phyloP scores from a whole-genome alignment of 192 early-diverging fungal genomes.

The Cetraspora pellucida region DNA sequence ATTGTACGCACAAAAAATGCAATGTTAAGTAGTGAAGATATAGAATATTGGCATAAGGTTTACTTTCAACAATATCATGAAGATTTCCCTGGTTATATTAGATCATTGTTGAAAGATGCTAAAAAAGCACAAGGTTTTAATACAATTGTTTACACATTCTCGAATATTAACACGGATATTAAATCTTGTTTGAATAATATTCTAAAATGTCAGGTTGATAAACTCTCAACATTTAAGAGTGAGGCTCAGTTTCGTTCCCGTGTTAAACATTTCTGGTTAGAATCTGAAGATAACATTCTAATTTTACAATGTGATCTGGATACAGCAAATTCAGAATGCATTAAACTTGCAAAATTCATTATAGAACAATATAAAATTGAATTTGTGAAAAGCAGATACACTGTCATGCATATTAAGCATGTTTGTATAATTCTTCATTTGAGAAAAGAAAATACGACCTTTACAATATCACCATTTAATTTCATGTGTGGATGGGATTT shows the following conservation, averaged over 20 bases:
- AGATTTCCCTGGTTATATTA: conserved; percentile 6
- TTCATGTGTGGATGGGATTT: conserved; percentile 32
- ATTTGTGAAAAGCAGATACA: not conserved
- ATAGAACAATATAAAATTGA: conserved; percentile 29
- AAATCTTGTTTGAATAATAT: not conserved
- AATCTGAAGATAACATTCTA: conserved; percentile 13
- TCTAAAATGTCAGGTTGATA: conserved; percentile 20
- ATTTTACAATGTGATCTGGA: conserved; percentile 27
- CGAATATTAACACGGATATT: conserved; percentile 5
- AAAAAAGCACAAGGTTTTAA: not conserved
- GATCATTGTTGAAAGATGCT: not conserved
- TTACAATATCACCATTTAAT: not conserved
- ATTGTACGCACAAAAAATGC: conserved; percentile 23
- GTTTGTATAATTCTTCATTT: conserved; percentile 34
- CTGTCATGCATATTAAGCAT: not conserved
- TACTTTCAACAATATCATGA: conserved; percentile 30
- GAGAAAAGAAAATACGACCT: not conserved
- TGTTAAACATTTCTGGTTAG: conserved; percentile 33
- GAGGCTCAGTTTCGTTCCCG: conserved; percentile 17
- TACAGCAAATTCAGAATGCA: not conserved
- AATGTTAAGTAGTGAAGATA: not conserved
- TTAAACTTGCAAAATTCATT: conserved; percentile 31
- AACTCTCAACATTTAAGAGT: conserved; percentile 23
- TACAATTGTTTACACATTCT: conserved; percentile 18
- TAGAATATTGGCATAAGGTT: not conserved